Percentiles rank a stretch among this genome's conserved stretches.
Conservation (phyloP, 2,329 filamentous ascomycete genomes). For the Apiospora saccharicola region DNA sequence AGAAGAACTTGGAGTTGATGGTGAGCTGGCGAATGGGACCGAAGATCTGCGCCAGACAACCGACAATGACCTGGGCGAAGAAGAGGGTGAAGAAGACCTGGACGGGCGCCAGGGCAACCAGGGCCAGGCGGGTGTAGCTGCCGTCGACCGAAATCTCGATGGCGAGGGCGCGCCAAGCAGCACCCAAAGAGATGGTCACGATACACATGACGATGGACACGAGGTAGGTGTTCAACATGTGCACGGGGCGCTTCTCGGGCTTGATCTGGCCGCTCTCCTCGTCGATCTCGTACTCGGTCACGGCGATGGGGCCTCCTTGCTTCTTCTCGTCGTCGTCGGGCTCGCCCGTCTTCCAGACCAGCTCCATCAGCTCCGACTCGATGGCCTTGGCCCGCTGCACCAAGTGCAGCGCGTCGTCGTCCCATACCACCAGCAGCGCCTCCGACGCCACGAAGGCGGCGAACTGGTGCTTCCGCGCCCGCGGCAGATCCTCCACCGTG, state of each 20-base stretch:
- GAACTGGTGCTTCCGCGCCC: conserved; percentile 80
- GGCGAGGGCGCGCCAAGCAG: conserved; percentile 73
- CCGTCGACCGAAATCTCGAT: conserved; percentile 73
- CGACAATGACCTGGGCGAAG: conserved; percentile 80
- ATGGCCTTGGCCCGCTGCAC: conserved; percentile 74
- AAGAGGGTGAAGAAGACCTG: conserved; percentile 85
- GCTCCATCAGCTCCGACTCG: conserved; percentile 78
- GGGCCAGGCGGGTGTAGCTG: conserved; percentile 67
- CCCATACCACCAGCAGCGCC: conserved; percentile 79
- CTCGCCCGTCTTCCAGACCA: conserved; percentile 73
- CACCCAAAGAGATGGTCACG: conserved; percentile 71
- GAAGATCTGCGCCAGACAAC: conserved; percentile 77
- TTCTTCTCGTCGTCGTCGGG: conserved; percentile 62
- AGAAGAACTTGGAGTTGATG: conserved; percentile 83
- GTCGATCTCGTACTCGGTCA: conserved; percentile 67
- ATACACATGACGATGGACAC: conserved; percentile 72
- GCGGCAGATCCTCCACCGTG: conserved; percentile 72
- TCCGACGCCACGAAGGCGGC: conserved; percentile 80
- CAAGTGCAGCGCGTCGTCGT: conserved; percentile 78
- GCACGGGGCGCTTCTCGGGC: conserved; percentile 70
- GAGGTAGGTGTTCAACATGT: conserved; percentile 74
- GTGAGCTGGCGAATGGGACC: conserved; percentile 78
- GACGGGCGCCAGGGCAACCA: conserved; percentile 71
- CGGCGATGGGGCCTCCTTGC: conserved; percentile 43
- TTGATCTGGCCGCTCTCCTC: conserved; percentile 74